Conservation (phyloP, 768 basidiomycete genomes). For the Tylopilus sp. region DNA sequence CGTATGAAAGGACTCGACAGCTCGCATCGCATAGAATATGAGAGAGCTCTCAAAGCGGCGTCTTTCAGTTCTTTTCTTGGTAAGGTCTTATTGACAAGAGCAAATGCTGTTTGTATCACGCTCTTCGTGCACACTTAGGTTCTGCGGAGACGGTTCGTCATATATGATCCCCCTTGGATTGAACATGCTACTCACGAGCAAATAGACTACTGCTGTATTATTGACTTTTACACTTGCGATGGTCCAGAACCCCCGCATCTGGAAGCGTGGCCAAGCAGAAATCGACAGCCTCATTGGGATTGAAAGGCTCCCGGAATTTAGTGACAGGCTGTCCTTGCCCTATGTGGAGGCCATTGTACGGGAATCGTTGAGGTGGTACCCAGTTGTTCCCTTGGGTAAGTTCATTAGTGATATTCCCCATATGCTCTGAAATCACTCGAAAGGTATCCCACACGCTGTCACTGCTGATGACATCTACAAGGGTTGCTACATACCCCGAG, state of each 20-base stretch:
- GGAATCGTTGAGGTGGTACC: neutral
- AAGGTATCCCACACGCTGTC: neutral
- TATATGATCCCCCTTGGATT: neutral
- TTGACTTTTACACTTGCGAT: neutral
- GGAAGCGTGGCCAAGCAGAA: neutral
- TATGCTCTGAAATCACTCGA: neutral
- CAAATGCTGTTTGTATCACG: neutral
- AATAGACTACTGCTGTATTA: neutral
- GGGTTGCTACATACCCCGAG: neutral
- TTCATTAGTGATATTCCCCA: no score
- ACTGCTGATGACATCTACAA: neutral
- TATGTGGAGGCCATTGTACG: neutral
- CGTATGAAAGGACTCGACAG: neutral
- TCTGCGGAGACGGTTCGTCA: neutral
- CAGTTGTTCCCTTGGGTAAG: neutral
- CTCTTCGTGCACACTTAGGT: neutral
- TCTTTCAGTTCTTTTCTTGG: neutral
- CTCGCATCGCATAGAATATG: neutral
- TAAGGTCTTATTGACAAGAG: neutral
- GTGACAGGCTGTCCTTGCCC: neutral
- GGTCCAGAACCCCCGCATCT: neutral
- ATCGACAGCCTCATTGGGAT: neutral
- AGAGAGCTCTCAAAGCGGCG: neutral
- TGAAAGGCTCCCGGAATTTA: neutral
- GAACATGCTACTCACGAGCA: neutral